Evolutionary conservation across 768 basidiomycete genomes (phyloP), one percentile per base, ranked within the genome.

Genomic region (Serendipita vermifera): DNA sequence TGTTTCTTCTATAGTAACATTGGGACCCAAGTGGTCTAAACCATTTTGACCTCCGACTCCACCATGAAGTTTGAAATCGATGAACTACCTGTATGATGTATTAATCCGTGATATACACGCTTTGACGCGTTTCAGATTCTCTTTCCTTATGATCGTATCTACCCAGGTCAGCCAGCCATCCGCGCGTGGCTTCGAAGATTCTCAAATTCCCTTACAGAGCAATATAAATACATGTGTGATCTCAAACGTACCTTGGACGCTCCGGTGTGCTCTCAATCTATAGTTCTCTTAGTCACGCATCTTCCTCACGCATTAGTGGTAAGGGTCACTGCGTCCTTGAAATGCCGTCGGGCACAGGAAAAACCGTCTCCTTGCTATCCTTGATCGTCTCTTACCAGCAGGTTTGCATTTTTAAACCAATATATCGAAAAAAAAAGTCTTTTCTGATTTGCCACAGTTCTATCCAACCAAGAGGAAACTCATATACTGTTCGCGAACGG

Each of bases 161-260:
- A 96, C 69, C 92, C 92, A 66, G 92, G 92, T 87, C 61, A 59
- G 77, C 65, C 20, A 32, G n/a, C 60, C 24, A 15, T 24, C 59
- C 24, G 5, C 55, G 11, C 24, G 48, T 62, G 32, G 64, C 55
- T 35, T 35, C 39, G 35, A 54, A 26, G 36, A 32, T 2, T 55
- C 31, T 15, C n/a, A n/a, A n/a, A n/a, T n/a, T 24, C 9, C 7
- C 20, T 7, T 5, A 39, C 64, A 91, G 96, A 98, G 66, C 96
- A 98, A 82, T 98, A 93, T 82, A 83, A 88, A 36, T 99, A 99
- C 67, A 98, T 99, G 92, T 91, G 90, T 70, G 96, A 99, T 71
- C 77, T 99, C 61, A 99, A 99, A 70, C 76, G 89, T 63, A 91
- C 94, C 1, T 77, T 99, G 15, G 96, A 99, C 71, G 93, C 92